Base-by-base conservation (phyloP, 2,329 filamentous ascomycete genomes). In the Biscogniauxia mediterranea region DNA sequence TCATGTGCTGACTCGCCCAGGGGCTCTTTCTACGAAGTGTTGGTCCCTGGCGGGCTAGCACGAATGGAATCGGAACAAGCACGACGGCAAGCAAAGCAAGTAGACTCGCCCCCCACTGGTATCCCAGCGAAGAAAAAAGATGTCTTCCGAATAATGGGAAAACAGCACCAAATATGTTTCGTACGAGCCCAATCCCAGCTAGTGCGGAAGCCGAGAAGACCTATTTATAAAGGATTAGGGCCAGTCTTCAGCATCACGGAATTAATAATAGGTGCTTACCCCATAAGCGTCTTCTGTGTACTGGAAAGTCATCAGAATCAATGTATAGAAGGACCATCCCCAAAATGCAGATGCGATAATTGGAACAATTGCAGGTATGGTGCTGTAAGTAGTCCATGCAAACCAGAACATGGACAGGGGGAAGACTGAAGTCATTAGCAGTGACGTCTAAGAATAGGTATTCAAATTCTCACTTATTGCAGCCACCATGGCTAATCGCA, bases 271-370 rank as follows among this genome's bases (percentile, higher is more conserved):
- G 5, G 1, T 2, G 58, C 64, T 56, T 9, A 64, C 65, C 21
- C 64, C 78, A 62, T 82, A 82, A 6, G 78, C 76, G 61, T 82
- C 80, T 57, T 81, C 79, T 1, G 79, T 80, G 61, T 80, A 82
- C 4, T 77, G 79, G 42, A 81, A 75, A 1, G 79, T 79, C 74
- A 80, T 81, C 2, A 83, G 71, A 54, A 82, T 82, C 0, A 83
- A 73, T 1, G 78, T 78, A 57, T 82, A 81, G 63, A 83, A 82
- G 4, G 76, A 78, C 72, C 79, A 81, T 0, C 81, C 82, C 71
- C 82, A 83, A 19, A 82, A 76, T 0, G 77, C 74, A 0, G 78
- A 79, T 2, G 79, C 81, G 15, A 84, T 67, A 4, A 84, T 78
- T 0, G 82, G 80, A 2, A 82, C 76, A 56, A 83, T 75, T 61